Evolutionary conservation across 2,329 filamentous ascomycete species (phyloP), one percentile per base, ranked within the genome.

Genomic region (Aspergillus puulaauensis): DNA sequence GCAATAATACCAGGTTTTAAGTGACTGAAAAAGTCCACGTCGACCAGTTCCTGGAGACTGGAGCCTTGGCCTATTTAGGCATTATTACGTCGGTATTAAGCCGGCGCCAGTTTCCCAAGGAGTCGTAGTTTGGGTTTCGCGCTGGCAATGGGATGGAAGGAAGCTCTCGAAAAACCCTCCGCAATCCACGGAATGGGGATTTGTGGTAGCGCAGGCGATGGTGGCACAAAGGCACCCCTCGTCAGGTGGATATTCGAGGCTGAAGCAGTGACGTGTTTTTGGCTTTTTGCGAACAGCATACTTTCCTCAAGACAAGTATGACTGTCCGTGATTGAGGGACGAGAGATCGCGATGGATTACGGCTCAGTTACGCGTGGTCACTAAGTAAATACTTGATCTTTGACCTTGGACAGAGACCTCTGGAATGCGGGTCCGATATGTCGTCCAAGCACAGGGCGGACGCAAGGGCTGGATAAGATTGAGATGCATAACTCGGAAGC

Each of bases 151-250:
- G 27, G 27, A 31, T 31, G 27, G 27, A 31, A 31, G 27, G 27
- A 31, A 31, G 27, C 27, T 31, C 27, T 31, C 27, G 27, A 54
- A 48, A 21, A 44, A 37, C 27, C 37, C 39, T 50, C 45, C 35
- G 46, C 45, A 19, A 37, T 49, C 46, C 53, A 49, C 24, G 53
- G 53, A 43, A 44, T 50, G 53, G 45, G 33, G 35, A 37, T 21
- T 3, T 27, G 6, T 43, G 49, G 49, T 44, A 52, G 37, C 39
- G 39, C 24, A 37, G 15, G 53, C 31, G 44, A 49, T 50, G 49
- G 53, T 55, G 53, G 53, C 44, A 55, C 53, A 55, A 50, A 49
- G 46, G 53, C 52, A 54, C 37, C 47, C 33, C 44, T 49, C 37
- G 43, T 54, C 52, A 55, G 53, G 35, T 54, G 52, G 45, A n/a